Conservation (phyloP, 768 basidiomycete genomes). For the Trametes coccinea region DNA sequence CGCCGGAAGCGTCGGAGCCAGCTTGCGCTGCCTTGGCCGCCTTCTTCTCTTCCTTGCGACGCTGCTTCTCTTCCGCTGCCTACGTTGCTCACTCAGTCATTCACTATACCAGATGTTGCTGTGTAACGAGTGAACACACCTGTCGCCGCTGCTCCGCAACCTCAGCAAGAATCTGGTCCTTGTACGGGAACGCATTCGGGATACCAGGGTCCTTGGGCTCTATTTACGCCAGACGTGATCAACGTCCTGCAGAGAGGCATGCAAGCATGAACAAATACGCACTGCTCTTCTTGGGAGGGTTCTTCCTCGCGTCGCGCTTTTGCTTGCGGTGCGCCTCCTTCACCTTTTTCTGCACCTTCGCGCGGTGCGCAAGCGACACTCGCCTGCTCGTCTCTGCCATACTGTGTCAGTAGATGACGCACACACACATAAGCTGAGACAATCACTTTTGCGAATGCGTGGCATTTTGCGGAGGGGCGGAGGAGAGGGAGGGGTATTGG, state of each 20-base stretch:
- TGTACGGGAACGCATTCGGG: conserved; percentile 91
- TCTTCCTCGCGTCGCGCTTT: conserved; percentile 74
- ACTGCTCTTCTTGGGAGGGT: conserved; percentile 89
- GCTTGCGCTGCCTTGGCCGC: conserved; percentile 37
- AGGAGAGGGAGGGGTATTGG: background rate
- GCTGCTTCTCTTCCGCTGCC: conserved; percentile 78
- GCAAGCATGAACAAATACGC: conserved; percentile 31
- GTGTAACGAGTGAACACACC: conserved; percentile 42
- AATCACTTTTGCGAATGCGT: conserved; percentile 67
- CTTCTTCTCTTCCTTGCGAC: conserved; percentile 65
- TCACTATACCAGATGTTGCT: too few relatives aligned
- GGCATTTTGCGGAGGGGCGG: conserved; percentile 45
- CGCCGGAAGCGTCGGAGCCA: conserved; percentile 28
- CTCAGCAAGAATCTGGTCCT: conserved; percentile 92
- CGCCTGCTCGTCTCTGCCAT: conserved; percentile 80
- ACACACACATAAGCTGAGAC: background rate
- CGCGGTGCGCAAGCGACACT: conserved; percentile 67
- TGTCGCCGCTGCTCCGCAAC: conserved; percentile 77
- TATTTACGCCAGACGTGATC: conserved; percentile 29
- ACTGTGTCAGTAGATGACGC: background rate
- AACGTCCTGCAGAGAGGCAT: conserved; percentile 1
- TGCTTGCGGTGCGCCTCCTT: conserved; percentile 76
- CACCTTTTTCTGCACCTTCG: conserved; percentile 72
- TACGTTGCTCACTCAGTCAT: conserved; percentile 29
- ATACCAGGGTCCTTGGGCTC: conserved; percentile 92